phyloP scores from a whole-genome alignment of 2,329 filamentous ascomycete genomes.

The Epichloe festucae region DNA sequence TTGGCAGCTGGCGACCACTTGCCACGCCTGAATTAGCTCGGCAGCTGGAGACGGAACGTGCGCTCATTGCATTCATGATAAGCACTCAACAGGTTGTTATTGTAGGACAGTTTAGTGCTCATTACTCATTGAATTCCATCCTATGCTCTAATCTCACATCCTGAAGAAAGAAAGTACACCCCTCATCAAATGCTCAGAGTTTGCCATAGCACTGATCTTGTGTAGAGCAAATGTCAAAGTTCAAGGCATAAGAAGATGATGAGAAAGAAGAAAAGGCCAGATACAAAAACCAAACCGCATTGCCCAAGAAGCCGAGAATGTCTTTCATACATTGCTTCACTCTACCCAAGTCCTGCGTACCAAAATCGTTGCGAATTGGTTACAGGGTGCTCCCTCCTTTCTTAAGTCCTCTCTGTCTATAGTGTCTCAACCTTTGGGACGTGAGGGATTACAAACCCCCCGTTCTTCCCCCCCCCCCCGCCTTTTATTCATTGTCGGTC shows the following conservation, averaged over 20 bases:
- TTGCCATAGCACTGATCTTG: background rate
- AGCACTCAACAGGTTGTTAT: background rate
- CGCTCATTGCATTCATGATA: too few relatives aligned
- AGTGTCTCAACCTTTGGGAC: constrained; percentile 20
- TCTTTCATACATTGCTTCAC: constrained; percentile 22
- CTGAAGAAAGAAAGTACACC: background rate
- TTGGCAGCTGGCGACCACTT: background rate
- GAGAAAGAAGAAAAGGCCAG: constrained; percentile 8
- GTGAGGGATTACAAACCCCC: constrained; percentile 14
- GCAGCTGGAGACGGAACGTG: too few relatives aligned
- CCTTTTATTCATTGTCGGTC: constrained; percentile 2
- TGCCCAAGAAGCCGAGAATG: constrained; percentile 15
- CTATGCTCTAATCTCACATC: constrained; percentile 2
- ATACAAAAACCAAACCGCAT: constrained; percentile 10
- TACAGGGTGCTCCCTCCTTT: constrained; percentile 18
- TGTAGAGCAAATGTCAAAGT: background rate
- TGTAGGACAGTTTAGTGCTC: background rate
- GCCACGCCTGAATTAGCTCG: too few relatives aligned
- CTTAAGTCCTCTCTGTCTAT: constrained; percentile 22
- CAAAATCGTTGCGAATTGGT: constrained; percentile 25
- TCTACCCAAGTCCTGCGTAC: constrained; percentile 19
- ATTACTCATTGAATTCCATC: constrained; percentile 1
- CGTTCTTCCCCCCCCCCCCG: constrained; percentile 8
- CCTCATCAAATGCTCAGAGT: background rate
- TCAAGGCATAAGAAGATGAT: constrained; percentile 2